phyloP scores from a whole-genome alignment of 2,329 filamentous ascomycete species.

The Fusarium secorum region DNA sequence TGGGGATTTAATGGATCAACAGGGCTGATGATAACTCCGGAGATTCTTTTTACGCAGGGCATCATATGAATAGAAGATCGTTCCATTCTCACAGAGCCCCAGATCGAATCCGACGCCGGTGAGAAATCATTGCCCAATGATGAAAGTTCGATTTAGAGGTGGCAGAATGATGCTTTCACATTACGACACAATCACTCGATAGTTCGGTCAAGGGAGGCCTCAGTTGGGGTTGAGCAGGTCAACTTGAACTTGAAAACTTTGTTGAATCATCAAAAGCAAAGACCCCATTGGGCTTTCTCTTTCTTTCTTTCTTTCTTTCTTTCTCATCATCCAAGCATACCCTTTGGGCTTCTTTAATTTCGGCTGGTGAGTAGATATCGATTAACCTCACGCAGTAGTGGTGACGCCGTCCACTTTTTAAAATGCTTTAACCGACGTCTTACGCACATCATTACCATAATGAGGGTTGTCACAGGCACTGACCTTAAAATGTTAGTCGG shows the following conservation, averaged over 20 bases:
- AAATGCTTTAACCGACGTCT: constrained; percentile 25
- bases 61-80: background rate
- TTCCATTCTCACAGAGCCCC: background rate
- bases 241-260: background rate
- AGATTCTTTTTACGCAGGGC: background rate
- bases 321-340: background rate
- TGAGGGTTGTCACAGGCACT: background rate
- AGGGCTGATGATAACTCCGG: background rate
- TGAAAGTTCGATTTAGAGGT: background rate
- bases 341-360: constrained; percentile 17
- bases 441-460: constrained; percentile 29
- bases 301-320: background rate
- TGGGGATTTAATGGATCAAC: background rate
- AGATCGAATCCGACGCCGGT: constrained; percentile 1
- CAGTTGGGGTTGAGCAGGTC: background rate
- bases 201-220: constrained; percentile 5
- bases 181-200: constrained; percentile 25
- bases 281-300: background rate
- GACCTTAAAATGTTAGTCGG: constrained; percentile 6
- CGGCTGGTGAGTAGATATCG: constrained; percentile 1
- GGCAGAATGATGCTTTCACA: constrained; percentile 27
- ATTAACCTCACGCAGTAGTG: constrained; percentile 30
- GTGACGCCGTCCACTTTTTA: constrained; percentile 26
- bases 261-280: background rate
- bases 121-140: constrained; percentile 19